These are phyloP conservation scores for Yarrowia sp. DNA, from an alignment of 805 yeast species.

Conservation along the genomic window DNA sequence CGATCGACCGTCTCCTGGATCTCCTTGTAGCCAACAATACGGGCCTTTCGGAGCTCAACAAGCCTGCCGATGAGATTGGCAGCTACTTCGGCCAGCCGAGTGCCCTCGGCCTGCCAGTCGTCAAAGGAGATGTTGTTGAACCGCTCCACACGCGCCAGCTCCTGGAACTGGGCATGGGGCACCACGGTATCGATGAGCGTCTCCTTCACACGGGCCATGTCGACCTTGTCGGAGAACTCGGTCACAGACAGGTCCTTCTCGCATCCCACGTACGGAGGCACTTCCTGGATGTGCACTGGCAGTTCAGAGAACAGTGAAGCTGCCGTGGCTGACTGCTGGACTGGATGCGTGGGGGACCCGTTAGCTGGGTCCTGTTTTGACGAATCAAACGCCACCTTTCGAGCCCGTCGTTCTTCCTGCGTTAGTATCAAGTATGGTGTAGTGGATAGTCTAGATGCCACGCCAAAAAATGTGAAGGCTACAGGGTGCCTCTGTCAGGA, in stretches of 20 bases:
- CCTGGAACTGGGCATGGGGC: conserved; percentile 30
- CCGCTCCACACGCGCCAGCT: conserved; percentile 24
- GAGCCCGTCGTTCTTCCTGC: conserved; percentile 21
- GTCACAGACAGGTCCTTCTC: conserved; percentile 22
- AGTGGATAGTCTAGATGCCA: too few relatives aligned
- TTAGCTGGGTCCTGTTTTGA: not conserved
- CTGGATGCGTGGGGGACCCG: not conserved
- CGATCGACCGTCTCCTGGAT: conserved; percentile 43
- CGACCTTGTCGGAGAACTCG: conserved; percentile 31
- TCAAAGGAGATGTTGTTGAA: conserved; percentile 33
- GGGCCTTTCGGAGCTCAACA: conserved; percentile 50
- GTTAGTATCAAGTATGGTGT: too few relatives aligned
- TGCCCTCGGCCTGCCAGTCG: conserved; percentile 36
- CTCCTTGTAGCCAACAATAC: conserved; percentile 50
- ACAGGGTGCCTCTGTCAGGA: too few relatives aligned
- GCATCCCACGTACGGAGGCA: conserved; percentile 23
- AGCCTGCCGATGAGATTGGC: conserved; percentile 41
- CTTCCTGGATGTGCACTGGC: conserved; percentile 23
- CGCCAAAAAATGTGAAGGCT: too few relatives aligned
- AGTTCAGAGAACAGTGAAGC: conserved; percentile 26
- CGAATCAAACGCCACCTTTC: conserved; percentile 18
- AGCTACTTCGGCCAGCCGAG: conserved; percentile 11
- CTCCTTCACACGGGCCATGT: conserved; percentile 33
- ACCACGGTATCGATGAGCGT: conserved; percentile 25
- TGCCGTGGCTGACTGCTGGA: conserved; percentile 5